Evolutionary conservation across 345 rosid genomes (phyloP).

Genomic region (Euphorbia peplus): DNA sequence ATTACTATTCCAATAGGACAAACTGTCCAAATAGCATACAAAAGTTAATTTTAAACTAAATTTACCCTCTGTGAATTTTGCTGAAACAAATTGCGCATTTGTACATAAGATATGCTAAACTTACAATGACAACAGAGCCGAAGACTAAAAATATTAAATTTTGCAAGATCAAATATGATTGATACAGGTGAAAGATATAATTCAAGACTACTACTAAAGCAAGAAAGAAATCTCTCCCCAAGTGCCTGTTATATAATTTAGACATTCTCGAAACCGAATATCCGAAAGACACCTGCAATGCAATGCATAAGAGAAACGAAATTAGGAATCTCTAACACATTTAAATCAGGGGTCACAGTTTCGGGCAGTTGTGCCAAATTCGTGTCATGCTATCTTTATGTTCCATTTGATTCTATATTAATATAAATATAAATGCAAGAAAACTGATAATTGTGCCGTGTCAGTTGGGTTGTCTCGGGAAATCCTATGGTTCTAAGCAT

Average conservation of each 20-base stretch:
- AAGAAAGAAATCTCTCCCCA: background rate
- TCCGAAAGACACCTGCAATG: slow-evolving; percentile 78
- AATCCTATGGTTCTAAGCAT: background rate
- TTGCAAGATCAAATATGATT: background rate
- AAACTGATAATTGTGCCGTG: no score
- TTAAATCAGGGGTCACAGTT: no score
- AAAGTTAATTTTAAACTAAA: no score
- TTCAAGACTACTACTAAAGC: background rate
- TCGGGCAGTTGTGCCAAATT: no score
- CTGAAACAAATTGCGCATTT: background rate
- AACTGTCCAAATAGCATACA: background rate
- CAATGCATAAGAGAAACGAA: background rate
- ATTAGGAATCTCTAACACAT: slow-evolving; percentile 1
- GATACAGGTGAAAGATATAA: background rate
- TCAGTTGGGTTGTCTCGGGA: no score
- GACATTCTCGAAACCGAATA: slow-evolving; percentile 79
- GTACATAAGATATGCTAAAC: background rate
- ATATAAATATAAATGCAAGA: no score
- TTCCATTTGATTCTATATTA: no score
- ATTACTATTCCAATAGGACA: no score
- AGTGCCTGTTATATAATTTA: slow-evolving; percentile 18
- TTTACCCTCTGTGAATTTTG: background rate
- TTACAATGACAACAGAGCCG: background rate
- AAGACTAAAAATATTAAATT: background rate
- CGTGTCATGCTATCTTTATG: no score